phyloP scores from a whole-genome alignment of 2,329 filamentous ascomycete species.

The Rhytidhysteron rufulum region DNA sequence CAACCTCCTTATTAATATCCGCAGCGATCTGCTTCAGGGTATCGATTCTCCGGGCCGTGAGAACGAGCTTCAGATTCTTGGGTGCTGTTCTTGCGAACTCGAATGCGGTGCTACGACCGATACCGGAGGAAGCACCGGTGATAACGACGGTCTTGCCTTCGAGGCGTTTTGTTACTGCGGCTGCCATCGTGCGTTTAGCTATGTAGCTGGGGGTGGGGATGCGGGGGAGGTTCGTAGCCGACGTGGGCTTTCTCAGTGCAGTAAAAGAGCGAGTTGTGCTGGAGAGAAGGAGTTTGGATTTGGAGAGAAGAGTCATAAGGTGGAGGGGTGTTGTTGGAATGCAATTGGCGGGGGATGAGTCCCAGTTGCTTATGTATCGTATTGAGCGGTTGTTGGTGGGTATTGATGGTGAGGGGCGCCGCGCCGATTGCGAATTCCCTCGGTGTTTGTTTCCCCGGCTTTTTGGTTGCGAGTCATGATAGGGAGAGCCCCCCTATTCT shows the following conservation, averaged over 20 bases:
- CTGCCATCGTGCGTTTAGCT: constrained; percentile 50
- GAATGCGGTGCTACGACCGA: constrained; percentile 76
- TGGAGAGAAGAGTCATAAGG: background rate
- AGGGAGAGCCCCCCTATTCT: no score
- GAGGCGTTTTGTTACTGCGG: constrained; percentile 76
- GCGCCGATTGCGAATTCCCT: no score
- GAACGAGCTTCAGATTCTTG: constrained; percentile 72
- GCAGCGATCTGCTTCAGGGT: constrained; percentile 69
- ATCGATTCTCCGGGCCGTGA: constrained; percentile 85
- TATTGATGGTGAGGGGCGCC: no score
- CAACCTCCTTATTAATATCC: constrained; percentile 73
- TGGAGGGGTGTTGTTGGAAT: background rate
- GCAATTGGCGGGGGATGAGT: background rate
- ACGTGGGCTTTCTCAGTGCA: background rate
- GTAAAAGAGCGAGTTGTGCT: background rate
- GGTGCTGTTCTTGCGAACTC: constrained; percentile 89
- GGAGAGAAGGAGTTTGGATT: background rate
- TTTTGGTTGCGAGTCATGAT: no score
- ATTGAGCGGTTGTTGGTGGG: no score
- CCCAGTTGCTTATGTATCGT: no score
- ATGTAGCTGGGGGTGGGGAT: background rate
- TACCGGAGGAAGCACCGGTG: constrained; percentile 90
- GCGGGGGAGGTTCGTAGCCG: background rate
- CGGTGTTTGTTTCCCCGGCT: no score
- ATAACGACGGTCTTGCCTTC: constrained; percentile 89